These are phyloP conservation scores for Boletus rufocinnamomeus DNA, from an alignment of 768 basidiomycete genomes.

Conservation along the genomic window DNA sequence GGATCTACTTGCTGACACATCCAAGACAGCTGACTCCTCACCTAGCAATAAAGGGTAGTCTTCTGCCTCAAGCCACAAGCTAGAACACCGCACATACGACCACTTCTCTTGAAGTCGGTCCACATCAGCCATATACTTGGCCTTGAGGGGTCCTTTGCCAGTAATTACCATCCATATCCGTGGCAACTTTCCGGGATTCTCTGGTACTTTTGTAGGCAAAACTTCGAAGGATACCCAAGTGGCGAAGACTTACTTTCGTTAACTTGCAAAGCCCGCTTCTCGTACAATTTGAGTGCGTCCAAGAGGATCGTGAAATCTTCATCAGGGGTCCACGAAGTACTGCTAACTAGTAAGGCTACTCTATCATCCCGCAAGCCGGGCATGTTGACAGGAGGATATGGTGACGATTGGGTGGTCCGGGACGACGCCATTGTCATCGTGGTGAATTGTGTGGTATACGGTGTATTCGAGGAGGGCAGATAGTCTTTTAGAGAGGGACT, in stretches of 20 bases:
- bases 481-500: conserved; percentile 45
- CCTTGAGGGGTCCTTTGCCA: conserved; percentile 82
- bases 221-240: not conserved
- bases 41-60: conserved; percentile 91
- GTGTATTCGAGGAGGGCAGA: conserved; percentile 50
- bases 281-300: conserved; percentile 70
- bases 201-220: conserved; percentile 10
- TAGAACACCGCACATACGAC: conserved; percentile 76
- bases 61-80: conserved; percentile 84
- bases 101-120: conserved; percentile 60
- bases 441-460: conserved; percentile 68
- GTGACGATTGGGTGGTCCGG: conserved; percentile 24
- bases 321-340: conserved; percentile 97
- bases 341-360: conserved; percentile 85
- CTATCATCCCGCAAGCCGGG: conserved; percentile 67
- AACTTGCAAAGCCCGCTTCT: conserved; percentile 50
- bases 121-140: conserved; percentile 72
- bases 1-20: not conserved
- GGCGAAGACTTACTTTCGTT: conserved; percentile 16
- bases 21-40: conserved; percentile 29
- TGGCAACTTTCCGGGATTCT: conserved; percentile 48
- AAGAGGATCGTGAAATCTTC: conserved; percentile 91
- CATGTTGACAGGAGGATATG: conserved; percentile 27
- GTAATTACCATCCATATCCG: conserved; percentile 84
- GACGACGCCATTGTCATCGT: conserved; percentile 32